Base-by-base conservation (phyloP, 345 rosid genomes). In the Gossypium stocksii region DNA sequence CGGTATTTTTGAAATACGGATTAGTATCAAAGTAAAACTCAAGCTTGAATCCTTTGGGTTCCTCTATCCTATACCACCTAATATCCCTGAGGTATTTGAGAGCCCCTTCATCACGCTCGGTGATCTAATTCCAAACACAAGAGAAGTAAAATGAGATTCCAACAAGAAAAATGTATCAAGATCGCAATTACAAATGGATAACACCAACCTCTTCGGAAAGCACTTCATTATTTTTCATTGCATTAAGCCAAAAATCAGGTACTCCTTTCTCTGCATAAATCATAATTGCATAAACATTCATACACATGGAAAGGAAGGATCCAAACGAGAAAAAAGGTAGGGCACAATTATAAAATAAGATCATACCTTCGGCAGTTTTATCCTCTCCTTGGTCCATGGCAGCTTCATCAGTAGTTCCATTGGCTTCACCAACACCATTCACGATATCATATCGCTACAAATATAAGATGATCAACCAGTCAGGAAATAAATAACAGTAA, bases 21-120 rank as follows among this genome's bases (percentile, higher is more conserved):
- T 96, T 96, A 34, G 92, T 71, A 27, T 89, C 97, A 75, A 96
- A 96, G 81, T 80, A 85, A 79, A 96, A 96, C 74, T 96, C 99
- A 46, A 96, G 93, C 84, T 96, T 96, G 86, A 93, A 96, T 53
- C 99, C 98, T 80, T 96, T 96, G 49, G 94, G 97, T 14, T 93
- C 94, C 67, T 87, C 93, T 65, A 90, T 83, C 73, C 94, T 87
- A 61, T 72, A 80, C 97, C 97, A 93, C 86, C 91, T 96, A 38
- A 96, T 93, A 78, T 96, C 94, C 73, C 88, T 91, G 45, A 96
- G 87, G 83, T 80, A 91, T 76, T 86, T 86, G 44, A 96, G 92
- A 78, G 98, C 98, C 38, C 85, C 97, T 86, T 96, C 98, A 78
- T 96, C 99, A 51, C 93, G 86, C 85, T 96, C 99, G 0, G 91